Conservation (phyloP, 345 rosid genomes). For the Clarkia xantiana region DNA sequence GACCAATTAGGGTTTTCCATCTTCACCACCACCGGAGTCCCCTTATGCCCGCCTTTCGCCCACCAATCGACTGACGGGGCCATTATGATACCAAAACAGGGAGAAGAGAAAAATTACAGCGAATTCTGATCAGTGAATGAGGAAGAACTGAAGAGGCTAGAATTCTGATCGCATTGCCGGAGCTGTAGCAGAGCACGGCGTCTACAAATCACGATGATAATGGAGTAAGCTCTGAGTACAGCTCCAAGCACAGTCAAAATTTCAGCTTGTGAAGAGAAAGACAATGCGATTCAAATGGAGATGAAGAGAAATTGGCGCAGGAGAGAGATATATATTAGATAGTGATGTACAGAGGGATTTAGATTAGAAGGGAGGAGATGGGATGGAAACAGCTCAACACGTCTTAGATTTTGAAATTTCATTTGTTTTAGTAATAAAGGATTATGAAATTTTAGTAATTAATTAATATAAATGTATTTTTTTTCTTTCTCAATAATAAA, state of each 20-base stretch:
- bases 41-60: conserved; percentile 55
- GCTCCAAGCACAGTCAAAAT: too few relatives aligned
- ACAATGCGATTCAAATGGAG: too few relatives aligned
- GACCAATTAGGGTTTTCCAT: conserved; percentile 99
- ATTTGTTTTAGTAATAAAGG: too few relatives aligned
- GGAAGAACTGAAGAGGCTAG: too few relatives aligned
- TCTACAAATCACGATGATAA: conserved; percentile 12
- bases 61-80: conserved; percentile 81
- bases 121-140: too few relatives aligned
- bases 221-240: conserved; percentile 2
- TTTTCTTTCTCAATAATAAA: too few relatives aligned
- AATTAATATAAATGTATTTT: too few relatives aligned
- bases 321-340: not conserved
- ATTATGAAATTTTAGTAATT: too few relatives aligned
- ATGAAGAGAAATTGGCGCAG: conserved; percentile 8
- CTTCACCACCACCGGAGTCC: conserved; percentile 89
- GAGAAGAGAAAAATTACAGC: conserved; percentile 2
- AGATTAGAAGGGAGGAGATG: conserved; percentile 8
- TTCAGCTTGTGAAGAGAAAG: too few relatives aligned
- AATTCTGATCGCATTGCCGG: too few relatives aligned
- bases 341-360: not conserved
- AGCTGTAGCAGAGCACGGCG: conserved; percentile 10
- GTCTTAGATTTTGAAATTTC: conserved; percentile 20
- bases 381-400: conserved; percentile 65
- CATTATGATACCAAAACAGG: conserved; percentile 19